These are phyloP conservation scores for Microbotryomycetes sp. DNA, from an alignment of 1,284 basidiomycete genomes.

Conservation along the genomic window DNA sequence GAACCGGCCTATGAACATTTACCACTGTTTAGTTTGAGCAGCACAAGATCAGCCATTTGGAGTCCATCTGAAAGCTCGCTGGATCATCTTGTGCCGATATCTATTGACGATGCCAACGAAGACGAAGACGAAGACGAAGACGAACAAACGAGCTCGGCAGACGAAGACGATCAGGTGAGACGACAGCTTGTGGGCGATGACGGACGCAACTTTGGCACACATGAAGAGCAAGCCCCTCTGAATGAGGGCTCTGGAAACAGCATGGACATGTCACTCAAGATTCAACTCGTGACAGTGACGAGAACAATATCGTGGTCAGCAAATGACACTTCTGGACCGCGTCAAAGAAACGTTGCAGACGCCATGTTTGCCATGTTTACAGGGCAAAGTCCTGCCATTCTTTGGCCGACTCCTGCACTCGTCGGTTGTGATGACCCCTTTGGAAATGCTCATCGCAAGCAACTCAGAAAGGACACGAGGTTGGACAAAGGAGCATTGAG, in stretches of 20 bases:
- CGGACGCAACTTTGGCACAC: too few relatives aligned
- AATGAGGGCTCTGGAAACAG: too few relatives aligned
- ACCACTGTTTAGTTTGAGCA: slow-evolving; percentile 3
- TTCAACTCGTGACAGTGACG: too few relatives aligned
- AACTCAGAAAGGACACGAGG: neutral
- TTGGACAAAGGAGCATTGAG: slow-evolving; percentile 14
- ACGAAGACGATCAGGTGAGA: neutral
- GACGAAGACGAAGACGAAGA: neutral
- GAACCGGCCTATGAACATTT: neutral
- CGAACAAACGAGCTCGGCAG: neutral
- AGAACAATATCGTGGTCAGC: too few relatives aligned
- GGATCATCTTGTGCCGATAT: neutral
- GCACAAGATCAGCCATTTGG: neutral
- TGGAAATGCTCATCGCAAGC: neutral
- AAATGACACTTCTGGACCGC: neutral
- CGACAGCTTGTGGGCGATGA: neutral
- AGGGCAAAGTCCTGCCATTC: slow-evolving; percentile 4
- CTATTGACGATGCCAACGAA: neutral
- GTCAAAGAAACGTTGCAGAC: neutral
- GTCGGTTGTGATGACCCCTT: slow-evolving; percentile 16
- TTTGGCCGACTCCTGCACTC: slow-evolving; percentile 25
- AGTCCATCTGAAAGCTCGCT: neutral
- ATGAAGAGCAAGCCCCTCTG: too few relatives aligned
- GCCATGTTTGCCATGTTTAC: slow-evolving; percentile 16
- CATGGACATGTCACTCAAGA: too few relatives aligned